Evolutionary conservation across 2,329 filamentous ascomycete species (phyloP), one percentile per base, ranked within the genome.

Genomic region (Verticillium nonalfalfae): DNA sequence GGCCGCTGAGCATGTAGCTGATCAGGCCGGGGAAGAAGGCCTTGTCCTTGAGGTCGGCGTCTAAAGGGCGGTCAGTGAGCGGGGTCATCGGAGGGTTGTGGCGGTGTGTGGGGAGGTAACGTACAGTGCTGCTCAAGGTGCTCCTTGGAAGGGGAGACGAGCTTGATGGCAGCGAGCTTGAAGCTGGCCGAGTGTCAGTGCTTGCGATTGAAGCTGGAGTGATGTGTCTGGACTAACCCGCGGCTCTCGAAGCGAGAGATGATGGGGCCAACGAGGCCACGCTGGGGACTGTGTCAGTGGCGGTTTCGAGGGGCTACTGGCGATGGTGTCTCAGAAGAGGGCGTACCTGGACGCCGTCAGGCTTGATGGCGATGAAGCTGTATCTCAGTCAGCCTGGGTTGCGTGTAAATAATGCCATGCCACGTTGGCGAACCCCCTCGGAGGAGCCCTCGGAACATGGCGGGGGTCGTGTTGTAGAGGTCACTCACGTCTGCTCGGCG

Each of bases 291-390:
- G 3, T 35, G 64, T 66, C 45, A 66, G 61, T 61, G 55, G 33
- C 50, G 58, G 39, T 3, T 14, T 7, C 54, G 6, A 7, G 45
- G 13, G 18, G 1, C 13, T 10, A n/a, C 4, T 5, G 18, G 4
- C 11, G n/a, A n/a, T 60, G 60, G 26, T 34, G 55, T 34, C 11
- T 26, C 45, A 52, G 59, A 57, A 52, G 59, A 57, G 56, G 63
- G 64, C 81, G 71, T 89, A 96, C 93, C 89, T 97, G 95, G 83
- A 98, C 95, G 80, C 95, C 95, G 83, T 98, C 95, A 73, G 94
- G 95, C 93, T 99, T 99, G 88, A 99, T 92, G 78, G 95, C 95
- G 87, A 98, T 98, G 91, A 98, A 98, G 85, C 94, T 98, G 54
- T 60, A 26, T 58, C 52, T 40, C 14, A 63, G 26, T 66, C 56